Conservation (phyloP, 441 rosid species). For the Isatis lusitanica region DNA sequence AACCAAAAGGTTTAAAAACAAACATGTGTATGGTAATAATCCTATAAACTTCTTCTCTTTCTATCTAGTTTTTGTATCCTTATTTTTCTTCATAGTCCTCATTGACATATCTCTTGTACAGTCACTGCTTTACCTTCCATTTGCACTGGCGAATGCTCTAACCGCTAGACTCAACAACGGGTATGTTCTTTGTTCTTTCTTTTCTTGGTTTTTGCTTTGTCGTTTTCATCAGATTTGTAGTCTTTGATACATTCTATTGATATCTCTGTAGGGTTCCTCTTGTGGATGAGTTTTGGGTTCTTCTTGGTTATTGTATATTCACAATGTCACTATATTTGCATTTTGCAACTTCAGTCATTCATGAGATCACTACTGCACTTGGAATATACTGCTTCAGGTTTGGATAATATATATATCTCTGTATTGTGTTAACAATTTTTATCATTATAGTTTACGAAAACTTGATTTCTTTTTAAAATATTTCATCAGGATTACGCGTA, state of each 20-base stretch:
- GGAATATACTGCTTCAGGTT: constrained; percentile 99
- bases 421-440: background rate
- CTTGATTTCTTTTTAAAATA: background rate
- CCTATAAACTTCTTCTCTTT: background rate
- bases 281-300: constrained; percentile 89
- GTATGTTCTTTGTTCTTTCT: constrained; percentile 40
- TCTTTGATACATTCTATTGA: constrained; percentile 2
- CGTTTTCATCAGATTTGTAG: background rate
- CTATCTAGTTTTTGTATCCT: background rate
- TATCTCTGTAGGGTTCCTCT: constrained; percentile 67
- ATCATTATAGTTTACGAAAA: background rate
- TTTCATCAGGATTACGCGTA: constrained; percentile 73
- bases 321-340: constrained; percentile 79
- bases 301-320: constrained; percentile 84
- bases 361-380: constrained; percentile 88
- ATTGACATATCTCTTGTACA: constrained; percentile 31
- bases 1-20: constrained; percentile 96
- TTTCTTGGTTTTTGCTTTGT: background rate
- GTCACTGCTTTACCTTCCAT: constrained; percentile 91
- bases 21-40: constrained; percentile 91
- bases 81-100: background rate
- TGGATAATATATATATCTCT: background rate
- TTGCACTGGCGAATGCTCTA: constrained; percentile 88
- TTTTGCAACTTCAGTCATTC: constrained; percentile 88
- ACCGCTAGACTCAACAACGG: constrained; percentile 84